Evolutionary conservation across 345 rosid genomes (phyloP), one percentile per base, ranked within the genome.

Genomic region (Acer campestre): DNA sequence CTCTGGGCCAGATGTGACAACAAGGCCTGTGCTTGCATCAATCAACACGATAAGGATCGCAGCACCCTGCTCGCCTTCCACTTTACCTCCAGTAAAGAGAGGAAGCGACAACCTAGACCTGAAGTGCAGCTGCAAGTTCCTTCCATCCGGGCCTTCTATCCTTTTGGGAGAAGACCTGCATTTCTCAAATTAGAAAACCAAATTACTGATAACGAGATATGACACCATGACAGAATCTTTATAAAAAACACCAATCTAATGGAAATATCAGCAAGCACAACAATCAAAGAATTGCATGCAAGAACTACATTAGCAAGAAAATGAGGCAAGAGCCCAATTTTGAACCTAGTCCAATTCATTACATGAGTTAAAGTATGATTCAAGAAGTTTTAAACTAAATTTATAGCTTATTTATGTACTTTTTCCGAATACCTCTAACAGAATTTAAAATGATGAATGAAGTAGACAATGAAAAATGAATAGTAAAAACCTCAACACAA

Each of bases 61-160:
- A 78, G 91, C 91, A 76, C 98, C 98, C 82, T 91, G 98, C 79
- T 97, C 98, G 10, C 99, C 98, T 84, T 97, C 99, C 7, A 94
- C 95, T 83, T 91, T 97, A 31, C 97, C 99, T 78, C 99, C 99
- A 0, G 98, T 97, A 75, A 93, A 97, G 75, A 94, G 90, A 76
- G 98, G 98, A 75, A 93, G 98, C 20, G 96, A 90, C 85, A 94
- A 63, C 90, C 91, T 90, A 48, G 97, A 87, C 85, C 88, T 87
- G 85, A 97, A 93, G 10, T 87, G 93, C 74, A 97, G 85, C 90
- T 91, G 98, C 80, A 97, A 76, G 73, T 86, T 94, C 84, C 93
- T 82, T 51, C 98, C 98, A 87, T 86, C 92, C 0, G 85, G 84
- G 20, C 93, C 99, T 86, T 96, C 91, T 63, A 94, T 82, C 61